Evolutionary conservation across 441 rosid species (phyloP).

Genomic region (Pelargonium exstipulatum): DNA sequence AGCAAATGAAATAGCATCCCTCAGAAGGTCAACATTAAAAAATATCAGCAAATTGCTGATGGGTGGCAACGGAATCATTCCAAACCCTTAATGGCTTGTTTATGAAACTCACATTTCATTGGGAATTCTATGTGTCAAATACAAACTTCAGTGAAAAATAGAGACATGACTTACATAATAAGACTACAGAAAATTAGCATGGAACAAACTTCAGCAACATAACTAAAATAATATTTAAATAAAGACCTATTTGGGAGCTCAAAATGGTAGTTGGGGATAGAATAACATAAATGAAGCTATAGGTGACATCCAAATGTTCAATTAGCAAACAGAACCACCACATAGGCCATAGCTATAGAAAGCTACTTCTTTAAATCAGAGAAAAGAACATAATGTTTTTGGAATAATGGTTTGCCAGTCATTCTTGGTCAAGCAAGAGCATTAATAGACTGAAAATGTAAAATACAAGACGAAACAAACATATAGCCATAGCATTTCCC

Average conservation of each 20-base stretch:
- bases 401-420: not conserved
- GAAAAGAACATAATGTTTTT: not conserved
- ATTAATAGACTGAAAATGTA: not conserved
- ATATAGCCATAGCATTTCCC: not conserved
- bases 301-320: not conserved
- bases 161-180: not conserved
- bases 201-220: not conserved
- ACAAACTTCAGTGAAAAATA: not conserved
- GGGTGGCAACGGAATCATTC: not conserved
- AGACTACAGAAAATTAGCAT: not conserved
- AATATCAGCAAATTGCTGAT: not conserved
- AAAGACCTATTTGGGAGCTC: not conserved
- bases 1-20: not conserved
- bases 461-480: not conserved
- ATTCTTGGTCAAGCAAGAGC: not conserved
- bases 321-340: not conserved
- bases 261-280: not conserved
- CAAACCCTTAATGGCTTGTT: not conserved
- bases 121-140: too few species aligned
- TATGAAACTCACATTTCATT: too few species aligned
- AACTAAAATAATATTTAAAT: not conserved
- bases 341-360: not conserved
- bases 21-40: not conserved
- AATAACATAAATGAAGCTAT: not conserved
- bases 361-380: not conserved